These are phyloP conservation scores for Cyanophora paradoxa DNA, from an alignment of 78 protist species.

Conservation along the genomic window DNA sequence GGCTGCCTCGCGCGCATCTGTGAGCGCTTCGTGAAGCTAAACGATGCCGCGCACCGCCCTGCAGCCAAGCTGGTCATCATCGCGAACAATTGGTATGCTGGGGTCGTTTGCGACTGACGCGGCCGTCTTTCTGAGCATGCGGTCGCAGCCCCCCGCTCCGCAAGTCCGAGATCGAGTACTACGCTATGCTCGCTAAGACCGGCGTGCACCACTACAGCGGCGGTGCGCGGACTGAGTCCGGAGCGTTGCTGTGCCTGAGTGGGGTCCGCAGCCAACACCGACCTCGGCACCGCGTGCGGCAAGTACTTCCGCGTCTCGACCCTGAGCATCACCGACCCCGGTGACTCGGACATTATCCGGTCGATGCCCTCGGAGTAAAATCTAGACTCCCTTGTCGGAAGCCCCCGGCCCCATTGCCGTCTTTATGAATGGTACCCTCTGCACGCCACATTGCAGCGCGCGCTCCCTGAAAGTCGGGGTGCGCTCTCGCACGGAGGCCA, in stretches of 20 bases:
- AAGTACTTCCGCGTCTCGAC: constrained; percentile 83
- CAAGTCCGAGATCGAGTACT: constrained; percentile 98
- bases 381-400: no score
- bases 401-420: no score
- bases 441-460: no score
- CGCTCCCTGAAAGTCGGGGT: no score
- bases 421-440: no score
- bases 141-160: constrained; percentile 96
- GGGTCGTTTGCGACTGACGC: no score
- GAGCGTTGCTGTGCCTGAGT: background rate
- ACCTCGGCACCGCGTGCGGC: constrained; percentile 98
- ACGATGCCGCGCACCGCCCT: background rate
- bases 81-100: no score
- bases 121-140: no score
- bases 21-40: background rate
- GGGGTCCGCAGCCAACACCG: constrained; percentile 79
- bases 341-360: constrained; percentile 94
- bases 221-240: background rate
- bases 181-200: constrained; percentile 95
- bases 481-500: no score
- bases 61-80: constrained; percentile 92
- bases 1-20: background rate
- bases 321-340: constrained; percentile 86
- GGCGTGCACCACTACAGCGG: constrained; percentile 96
- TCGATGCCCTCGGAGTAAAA: background rate